phyloP scores from a whole-genome alignment of 2,329 filamentous ascomycete genomes.

The Pestalotiopsis sp. region DNA sequence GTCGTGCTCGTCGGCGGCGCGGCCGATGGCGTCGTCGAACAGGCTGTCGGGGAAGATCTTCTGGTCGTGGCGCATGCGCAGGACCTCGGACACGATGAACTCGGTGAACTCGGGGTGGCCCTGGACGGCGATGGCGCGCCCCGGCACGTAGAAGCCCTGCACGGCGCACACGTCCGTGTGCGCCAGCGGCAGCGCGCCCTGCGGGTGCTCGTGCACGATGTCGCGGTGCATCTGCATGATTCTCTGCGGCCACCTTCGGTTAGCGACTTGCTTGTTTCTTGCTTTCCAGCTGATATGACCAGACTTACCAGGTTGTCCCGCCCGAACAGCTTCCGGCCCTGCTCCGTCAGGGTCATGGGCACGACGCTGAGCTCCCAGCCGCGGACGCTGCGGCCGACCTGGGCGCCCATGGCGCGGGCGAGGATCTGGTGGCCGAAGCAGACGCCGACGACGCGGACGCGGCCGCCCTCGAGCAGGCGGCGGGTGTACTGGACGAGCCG shows the following conservation, averaged over 20 bases:
- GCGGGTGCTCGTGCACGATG: slow-evolving; percentile 66
- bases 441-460: slow-evolving; percentile 74
- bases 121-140: slow-evolving; percentile 74
- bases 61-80: slow-evolving; percentile 63
- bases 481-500: slow-evolving; percentile 71
- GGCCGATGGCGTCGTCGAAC: slow-evolving; percentile 68
- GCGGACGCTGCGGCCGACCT: slow-evolving; percentile 65
- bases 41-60: slow-evolving; percentile 73
- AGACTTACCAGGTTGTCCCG: slow-evolving; percentile 60
- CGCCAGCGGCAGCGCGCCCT: slow-evolving; percentile 64
- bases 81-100: slow-evolving; percentile 70
- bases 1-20: slow-evolving; percentile 72
- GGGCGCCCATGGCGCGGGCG: slow-evolving; percentile 69
- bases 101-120: slow-evolving; percentile 84
- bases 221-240: slow-evolving; percentile 90
- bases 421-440: slow-evolving; percentile 91
- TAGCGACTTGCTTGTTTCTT: too few species aligned
- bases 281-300: too few species aligned
- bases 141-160: slow-evolving; percentile 77
- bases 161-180: slow-evolving; percentile 68
- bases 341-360: slow-evolving; percentile 66
- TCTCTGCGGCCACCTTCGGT: slow-evolving; percentile 42
- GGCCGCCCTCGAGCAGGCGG: slow-evolving; percentile 58
- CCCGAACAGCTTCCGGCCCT: slow-evolving; percentile 74
- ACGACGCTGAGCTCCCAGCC: slow-evolving; percentile 86